Evolutionary conservation across 345 rosid genomes (phyloP), one percentile per base, ranked within the genome.

Genomic region (Hypericum perforatum): DNA sequence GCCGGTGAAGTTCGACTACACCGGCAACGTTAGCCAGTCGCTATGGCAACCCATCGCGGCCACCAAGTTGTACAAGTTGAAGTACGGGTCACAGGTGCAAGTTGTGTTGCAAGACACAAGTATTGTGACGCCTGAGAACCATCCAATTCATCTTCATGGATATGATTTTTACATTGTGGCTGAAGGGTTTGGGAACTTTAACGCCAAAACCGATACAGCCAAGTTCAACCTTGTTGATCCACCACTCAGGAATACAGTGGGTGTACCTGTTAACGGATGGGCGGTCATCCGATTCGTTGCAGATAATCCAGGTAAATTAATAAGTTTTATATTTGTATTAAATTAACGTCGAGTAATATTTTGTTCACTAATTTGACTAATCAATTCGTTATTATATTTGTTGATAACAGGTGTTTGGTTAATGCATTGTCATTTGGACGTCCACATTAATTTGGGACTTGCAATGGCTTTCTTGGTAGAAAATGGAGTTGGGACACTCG

Each of bases 361-460:
- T 29, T 13, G 7, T 39, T 39, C 15, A 11, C 11, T 56, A 12
- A 9, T 9, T 36, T 54, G 5, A 2, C 12, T 14, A 13, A 1
- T 22, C 32, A 36, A 10, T 43, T 13, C 10, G 11, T 59, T 13
- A 6, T 42, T 36, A 11, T 37, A 14, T 32, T 12, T 0, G 7
- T 7, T 3, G 41, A 39, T 37, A 60, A 72, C 69, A 86, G 97
- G 98, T 29, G 85, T 82, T 42, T 91, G 96, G 98, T 9, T 91
- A 49, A 77, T 86, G 96, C 97, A 90, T 60, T 86, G 96, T 63
- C 97, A 86, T 75, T 73, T 90, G 81, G 97, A 90, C 64, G 92
- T 81, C 62, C 98, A 91, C 47, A 79, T 91, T 14, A 46, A 69
- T 0, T 86, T 94, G 98, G 96, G 98, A 6, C 12, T 91, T 45